Percentiles rank a stretch among this genome's conserved stretches.
phyloP scores from a whole-genome alignment of 345 rosid genomes.

The Bruguiera parviflora region DNA sequence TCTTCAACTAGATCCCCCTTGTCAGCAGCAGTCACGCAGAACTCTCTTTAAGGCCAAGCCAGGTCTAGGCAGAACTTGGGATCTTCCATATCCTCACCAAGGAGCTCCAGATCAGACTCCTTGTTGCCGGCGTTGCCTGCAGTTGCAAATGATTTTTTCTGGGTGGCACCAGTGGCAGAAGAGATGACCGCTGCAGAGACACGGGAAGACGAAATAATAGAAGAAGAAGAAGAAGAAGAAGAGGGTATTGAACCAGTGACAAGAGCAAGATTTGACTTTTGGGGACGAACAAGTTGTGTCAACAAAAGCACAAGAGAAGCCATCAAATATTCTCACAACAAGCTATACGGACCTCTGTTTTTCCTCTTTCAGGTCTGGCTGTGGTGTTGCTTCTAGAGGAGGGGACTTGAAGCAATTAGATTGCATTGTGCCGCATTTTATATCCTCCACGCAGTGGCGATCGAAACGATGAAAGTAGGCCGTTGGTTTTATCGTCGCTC shows the following conservation, averaged over 20 bases:
- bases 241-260: not conserved
- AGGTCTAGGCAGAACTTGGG: constrained; percentile 18
- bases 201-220: not conserved
- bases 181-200: constrained; percentile 1
- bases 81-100: constrained; percentile 6
- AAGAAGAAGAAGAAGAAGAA: not conserved
- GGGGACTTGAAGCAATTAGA: no score
- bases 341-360: no score
- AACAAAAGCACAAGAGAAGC: constrained; percentile 22
- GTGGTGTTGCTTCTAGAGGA: not conserved
- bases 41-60: constrained; percentile 16
- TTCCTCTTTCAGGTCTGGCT: no score
- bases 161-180: not conserved
- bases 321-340: not conserved
- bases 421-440: no score
- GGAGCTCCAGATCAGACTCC: not conserved
- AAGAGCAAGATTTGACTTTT: constrained; percentile 10
- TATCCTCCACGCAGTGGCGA: no score
- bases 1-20: no score
- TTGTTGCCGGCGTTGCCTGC: not conserved
- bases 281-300: constrained; percentile 12
- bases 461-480: no score
- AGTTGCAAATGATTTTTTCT: not conserved
- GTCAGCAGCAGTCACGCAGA: no score
- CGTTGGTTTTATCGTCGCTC: no score